These are phyloP conservation scores for Eucalyptus grandis DNA, from an alignment of 345 rosid species.

Conservation along the genomic window DNA sequence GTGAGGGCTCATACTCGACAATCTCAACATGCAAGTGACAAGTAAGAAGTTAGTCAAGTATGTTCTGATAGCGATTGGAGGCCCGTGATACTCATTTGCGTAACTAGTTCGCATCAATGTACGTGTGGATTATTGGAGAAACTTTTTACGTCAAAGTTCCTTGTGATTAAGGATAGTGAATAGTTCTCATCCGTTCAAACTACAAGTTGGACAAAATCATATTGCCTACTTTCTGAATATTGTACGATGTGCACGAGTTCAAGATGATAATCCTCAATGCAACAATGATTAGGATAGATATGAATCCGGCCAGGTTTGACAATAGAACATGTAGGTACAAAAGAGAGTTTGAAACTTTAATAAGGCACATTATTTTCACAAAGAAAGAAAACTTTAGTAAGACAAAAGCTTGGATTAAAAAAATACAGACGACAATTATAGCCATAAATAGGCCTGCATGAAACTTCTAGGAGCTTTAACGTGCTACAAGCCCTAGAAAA, in stretches of 20 bases:
- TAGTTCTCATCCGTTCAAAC: neutral
- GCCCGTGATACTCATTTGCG: neutral
- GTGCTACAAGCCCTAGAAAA: neutral
- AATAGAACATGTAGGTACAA: neutral
- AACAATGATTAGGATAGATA: neutral
- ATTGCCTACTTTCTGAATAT: neutral
- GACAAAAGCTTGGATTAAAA: neutral
- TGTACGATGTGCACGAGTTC: neutral
- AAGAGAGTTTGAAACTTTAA: neutral
- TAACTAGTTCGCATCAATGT: neutral
- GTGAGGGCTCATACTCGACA: neutral
- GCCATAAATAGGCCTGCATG: neutral
- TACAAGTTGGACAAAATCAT: neutral
- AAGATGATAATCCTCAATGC: neutral
- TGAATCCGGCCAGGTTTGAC: neutral
- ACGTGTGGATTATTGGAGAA: neutral
- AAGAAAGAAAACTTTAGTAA: neutral
- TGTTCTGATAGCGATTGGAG: neutral
- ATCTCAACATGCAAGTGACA: neutral
- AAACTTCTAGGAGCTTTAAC: neutral
- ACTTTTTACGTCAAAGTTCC: neutral
- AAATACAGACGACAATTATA: neutral
- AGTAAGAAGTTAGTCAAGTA: neutral
- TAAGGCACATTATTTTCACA: neutral
- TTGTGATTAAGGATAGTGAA: neutral